phyloP scores from a whole-genome alignment of 192 early-diverging fungal species.

The Backusella morwellensis region DNA sequence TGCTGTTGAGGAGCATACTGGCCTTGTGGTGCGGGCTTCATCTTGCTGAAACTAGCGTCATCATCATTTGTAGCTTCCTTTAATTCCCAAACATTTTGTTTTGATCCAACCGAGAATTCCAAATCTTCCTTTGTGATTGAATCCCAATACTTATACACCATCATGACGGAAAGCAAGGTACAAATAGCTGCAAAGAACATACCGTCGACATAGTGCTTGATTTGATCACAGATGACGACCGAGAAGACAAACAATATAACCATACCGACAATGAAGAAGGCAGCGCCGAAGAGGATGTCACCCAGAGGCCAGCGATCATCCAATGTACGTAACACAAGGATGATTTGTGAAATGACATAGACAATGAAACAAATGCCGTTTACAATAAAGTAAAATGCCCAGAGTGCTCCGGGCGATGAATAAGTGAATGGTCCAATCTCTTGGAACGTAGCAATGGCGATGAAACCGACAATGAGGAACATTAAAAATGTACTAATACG shows the following conservation, averaged over 20 bases:
- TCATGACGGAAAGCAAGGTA: conserved; percentile 84
- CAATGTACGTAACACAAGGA: conserved; percentile 80
- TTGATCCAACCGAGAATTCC: conserved; percentile 83
- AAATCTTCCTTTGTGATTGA: conserved; percentile 91
- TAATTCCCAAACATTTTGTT: conserved; percentile 83
- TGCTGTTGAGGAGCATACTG: conserved; percentile 4
- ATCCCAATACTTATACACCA: conserved; percentile 97
- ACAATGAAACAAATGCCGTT: conserved; percentile 67
- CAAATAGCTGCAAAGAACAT: conserved; percentile 84
- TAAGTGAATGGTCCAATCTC: conserved; percentile 52
- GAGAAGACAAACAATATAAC: conserved; percentile 73
- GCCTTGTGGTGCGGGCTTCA: background rate
- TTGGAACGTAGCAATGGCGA: conserved; percentile 69
- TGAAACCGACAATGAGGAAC: conserved; percentile 61
- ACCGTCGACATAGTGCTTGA: conserved; percentile 89
- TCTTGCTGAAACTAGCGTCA: background rate
- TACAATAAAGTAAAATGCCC: conserved; percentile 74
- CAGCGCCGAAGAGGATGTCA: conserved; percentile 76
- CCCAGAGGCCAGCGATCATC: conserved; percentile 88
- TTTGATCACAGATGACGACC: conserved; percentile 66
- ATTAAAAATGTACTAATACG: conserved; percentile 72
- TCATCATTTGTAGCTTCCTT: conserved; percentile 53
- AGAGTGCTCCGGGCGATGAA: conserved; percentile 58
- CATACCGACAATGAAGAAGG: conserved; percentile 75
- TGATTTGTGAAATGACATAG: conserved; percentile 79